Evolutionary conservation across 345 rosid genomes (phyloP), one percentile per base, ranked within the genome.

Genomic region (Anacardium occidentale): DNA sequence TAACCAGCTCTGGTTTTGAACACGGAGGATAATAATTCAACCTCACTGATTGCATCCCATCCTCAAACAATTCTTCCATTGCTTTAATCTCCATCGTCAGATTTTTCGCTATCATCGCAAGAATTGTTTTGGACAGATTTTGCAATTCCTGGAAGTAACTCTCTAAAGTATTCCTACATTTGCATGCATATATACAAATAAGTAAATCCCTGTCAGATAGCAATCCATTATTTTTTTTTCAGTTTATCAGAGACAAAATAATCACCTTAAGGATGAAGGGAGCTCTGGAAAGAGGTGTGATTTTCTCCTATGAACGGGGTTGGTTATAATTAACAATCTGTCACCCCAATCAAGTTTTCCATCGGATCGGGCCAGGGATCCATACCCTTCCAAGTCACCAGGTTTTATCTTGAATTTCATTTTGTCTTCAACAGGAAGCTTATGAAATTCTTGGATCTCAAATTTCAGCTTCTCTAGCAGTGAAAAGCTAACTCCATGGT

Each of bases 331-430:
- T 54, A 45, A 70, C 32, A 76, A 42, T 32, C 75, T 29, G 10
- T 80, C 76, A 0, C 77, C 81, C 84, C 84, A 81, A 22, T 81
- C 79, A 44, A 78, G 70, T 25, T 81, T 81, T 57, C 54, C 81
- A 13, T 71, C 42, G 14, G 57, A 4, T 59, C 53, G 75, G 2
- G 58, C 13, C 0, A 25, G 0, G n/a, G 55, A 10, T 51, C 76
- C 81, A 69, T 62, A 79, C 48, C 83, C 85, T 70, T 82, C 69
- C 21, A 71, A n/a, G 0, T 78, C 85, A 54, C 73, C 78, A 59
- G 62, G 55, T 37, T 48, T 78, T 55, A 47, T 29, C 53, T 29
- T 73, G 76, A 69, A 78, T 55, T 70, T 78, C 80, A 73, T 78
- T 57, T 70, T 82, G 51, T 78, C 78, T 62, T 78, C 85, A 3